Percentiles rank a stretch among this genome's conserved stretches.
Conservation (phyloP, 345 rosid species). For the Acer campestre region DNA sequence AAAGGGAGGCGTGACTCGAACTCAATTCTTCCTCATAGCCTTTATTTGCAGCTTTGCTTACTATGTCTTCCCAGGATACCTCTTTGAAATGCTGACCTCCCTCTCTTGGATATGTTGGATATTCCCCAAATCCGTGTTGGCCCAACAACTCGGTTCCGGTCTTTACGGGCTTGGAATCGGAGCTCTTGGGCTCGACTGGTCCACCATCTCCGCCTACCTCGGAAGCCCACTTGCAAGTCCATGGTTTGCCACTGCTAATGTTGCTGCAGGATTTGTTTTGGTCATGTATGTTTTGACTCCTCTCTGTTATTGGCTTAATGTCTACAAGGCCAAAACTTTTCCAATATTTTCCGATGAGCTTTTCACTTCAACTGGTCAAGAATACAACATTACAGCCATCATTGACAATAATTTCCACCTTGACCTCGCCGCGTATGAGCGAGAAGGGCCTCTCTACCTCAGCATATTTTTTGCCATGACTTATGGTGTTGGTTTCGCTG, state of each 20-base stretch:
- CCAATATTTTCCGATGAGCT: constrained; percentile 80
- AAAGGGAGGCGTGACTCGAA: constrained; percentile 75
- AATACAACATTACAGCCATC: constrained; percentile 74
- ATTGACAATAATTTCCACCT: constrained; percentile 76
- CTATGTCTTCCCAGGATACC: constrained; percentile 89
- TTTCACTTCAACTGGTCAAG: constrained; percentile 68
- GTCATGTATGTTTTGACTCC: constrained; percentile 84
- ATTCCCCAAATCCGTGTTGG: constrained; percentile 66
- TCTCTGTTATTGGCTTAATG: constrained; percentile 69
- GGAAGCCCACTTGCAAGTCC: constrained; percentile 99
- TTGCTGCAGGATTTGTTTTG: constrained; percentile 70
- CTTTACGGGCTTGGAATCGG: constrained; percentile 86
- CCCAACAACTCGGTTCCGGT: constrained; percentile 94
- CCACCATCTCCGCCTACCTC: constrained; percentile 89
- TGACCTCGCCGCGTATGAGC: constrained; percentile 68
- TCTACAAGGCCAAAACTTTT: constrained; percentile 79
- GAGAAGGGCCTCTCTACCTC: constrained; percentile 81
- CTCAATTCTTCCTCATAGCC: constrained; percentile 82
- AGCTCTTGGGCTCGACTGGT: constrained; percentile 85
- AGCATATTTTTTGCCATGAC: constrained; percentile 85
- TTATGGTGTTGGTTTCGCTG: constrained; percentile 91
- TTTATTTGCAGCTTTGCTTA: constrained; percentile 86
- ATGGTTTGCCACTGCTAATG: constrained; percentile 98
- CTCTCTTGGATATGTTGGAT: constrained; percentile 96
- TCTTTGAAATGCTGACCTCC: constrained; percentile 82